Conservation (phyloP, 78 protist species). For the Dictyostelium intermedium region DNA sequence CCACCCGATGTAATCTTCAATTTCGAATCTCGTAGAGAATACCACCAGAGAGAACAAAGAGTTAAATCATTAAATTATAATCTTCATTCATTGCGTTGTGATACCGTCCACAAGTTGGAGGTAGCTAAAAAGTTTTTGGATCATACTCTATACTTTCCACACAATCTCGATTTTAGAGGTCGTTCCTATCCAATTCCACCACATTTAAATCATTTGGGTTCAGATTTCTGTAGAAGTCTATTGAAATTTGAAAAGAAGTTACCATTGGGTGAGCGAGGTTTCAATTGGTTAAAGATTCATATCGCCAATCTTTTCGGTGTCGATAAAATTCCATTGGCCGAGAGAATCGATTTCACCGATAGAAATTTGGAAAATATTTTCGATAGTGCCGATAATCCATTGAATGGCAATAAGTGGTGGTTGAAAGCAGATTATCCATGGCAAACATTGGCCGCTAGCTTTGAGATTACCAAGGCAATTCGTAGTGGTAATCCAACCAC, state of each 20-base stretch:
- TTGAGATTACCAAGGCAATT: constrained; percentile 85
- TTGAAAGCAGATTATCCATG: constrained; percentile 86
- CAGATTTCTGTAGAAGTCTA: constrained; percentile 90
- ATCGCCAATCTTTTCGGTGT: constrained; percentile 93
- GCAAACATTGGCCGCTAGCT: constrained; percentile 86
- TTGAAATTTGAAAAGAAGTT: constrained; percentile 80
- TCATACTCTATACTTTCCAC: constrained; percentile 89
- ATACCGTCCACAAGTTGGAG: constrained; percentile 48
- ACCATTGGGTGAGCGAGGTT: constrained; percentile 86
- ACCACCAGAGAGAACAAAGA: background rate
- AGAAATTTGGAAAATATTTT: constrained; percentile 40
- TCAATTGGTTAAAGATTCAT: constrained; percentile 93
- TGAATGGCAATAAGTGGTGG: constrained; percentile 85
- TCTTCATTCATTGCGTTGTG: constrained; percentile 78
- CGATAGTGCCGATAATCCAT: constrained; percentile 81
- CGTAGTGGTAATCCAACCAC: constrained; percentile 21
- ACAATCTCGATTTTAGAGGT: constrained; percentile 97
- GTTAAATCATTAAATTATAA: constrained; percentile 45
- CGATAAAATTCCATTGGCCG: constrained; percentile 88
- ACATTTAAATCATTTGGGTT: constrained; percentile 93
- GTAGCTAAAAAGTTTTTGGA: constrained; percentile 35
- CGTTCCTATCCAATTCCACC: constrained; percentile 97
- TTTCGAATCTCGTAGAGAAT: background rate
- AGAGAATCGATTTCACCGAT: constrained; percentile 79
- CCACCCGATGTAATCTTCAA: background rate